Evolutionary conservation across 1,284 basidiomycete genomes (phyloP).

Genomic region (Leccinum subfulvum): DNA sequence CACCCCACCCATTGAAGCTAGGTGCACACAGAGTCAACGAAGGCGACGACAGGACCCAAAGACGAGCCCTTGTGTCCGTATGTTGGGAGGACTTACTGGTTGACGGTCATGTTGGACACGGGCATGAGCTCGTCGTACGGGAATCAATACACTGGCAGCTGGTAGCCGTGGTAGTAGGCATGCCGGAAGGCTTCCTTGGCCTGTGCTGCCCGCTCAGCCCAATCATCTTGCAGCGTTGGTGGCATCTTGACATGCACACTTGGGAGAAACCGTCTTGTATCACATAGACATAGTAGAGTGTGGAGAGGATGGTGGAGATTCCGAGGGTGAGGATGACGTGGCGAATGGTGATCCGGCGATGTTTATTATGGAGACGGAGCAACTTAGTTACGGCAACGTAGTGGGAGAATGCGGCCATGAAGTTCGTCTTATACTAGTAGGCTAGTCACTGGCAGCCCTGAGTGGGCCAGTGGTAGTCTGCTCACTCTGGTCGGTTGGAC

Average conservation of each 20-base stretch:
- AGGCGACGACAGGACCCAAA: neutral
- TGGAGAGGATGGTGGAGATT: slow-evolving; percentile 24
- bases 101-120: slow-evolving; percentile 40
- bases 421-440: neutral
- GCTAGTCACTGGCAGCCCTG: neutral
- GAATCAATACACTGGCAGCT: slow-evolving; percentile 42
- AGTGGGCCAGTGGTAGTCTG: neutral
- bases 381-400: neutral
- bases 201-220: slow-evolving; percentile 52
- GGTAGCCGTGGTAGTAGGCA: slow-evolving; percentile 58
- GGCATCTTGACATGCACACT: slow-evolving; percentile 18
- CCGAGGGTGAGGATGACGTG: slow-evolving; percentile 29
- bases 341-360: slow-evolving; percentile 29
- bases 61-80: neutral
- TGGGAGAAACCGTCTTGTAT: slow-evolving; percentile 3
- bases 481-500: too few relatives aligned
- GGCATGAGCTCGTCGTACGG: slow-evolving; percentile 63
- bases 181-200: slow-evolving; percentile 62
- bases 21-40: slow-evolving; percentile 8
- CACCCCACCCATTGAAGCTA: slow-evolving; percentile 85
- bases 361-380: slow-evolving; percentile 8
- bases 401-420: neutral
- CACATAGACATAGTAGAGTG: slow-evolving; percentile 22
- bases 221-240: slow-evolving; percentile 33
- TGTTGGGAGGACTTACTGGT: slow-evolving; percentile 46